Conservation (phyloP, 2,329 filamentous ascomycete species). For the Pseudogymnoascus sp. region DNA sequence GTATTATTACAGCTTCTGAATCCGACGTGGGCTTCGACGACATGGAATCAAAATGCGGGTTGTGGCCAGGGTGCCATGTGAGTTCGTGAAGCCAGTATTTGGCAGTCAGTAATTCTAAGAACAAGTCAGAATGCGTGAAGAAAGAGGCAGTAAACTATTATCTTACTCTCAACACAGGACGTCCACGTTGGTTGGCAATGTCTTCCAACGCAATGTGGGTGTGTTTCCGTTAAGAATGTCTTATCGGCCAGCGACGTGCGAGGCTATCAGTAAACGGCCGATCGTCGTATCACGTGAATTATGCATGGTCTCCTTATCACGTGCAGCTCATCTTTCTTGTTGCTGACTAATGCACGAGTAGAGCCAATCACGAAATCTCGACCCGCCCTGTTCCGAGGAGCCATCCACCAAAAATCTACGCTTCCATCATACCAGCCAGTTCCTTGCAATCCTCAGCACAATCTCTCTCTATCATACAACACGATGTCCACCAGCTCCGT, state of each 20-base stretch:
- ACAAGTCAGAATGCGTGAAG: background rate
- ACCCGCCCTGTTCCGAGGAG: constrained; percentile 8
- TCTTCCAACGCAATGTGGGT: constrained; percentile 3
- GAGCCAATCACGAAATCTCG: constrained; percentile 7
- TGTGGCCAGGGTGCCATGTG: background rate
- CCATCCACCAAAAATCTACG: constrained; percentile 8
- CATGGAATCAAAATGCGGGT: constrained; percentile 6
- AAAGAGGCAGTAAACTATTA: background rate
- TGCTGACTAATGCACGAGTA: background rate
- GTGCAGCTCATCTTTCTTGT: background rate
- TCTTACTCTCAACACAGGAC: background rate
- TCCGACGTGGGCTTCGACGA: constrained; percentile 8
- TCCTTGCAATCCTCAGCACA: constrained; percentile 1
- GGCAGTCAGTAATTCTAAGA: background rate
- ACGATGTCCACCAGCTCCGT: constrained; percentile 8
- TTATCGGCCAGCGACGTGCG: constrained; percentile 1
- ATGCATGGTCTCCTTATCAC: background rate
- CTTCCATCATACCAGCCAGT: constrained; percentile 2
- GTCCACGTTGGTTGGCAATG: background rate
- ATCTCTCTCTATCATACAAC: constrained; percentile 3
- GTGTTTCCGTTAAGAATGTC: constrained; percentile 5
- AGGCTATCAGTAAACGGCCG: constrained; percentile 2
- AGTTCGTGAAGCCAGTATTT: background rate
- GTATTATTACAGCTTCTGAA: constrained; percentile 9
- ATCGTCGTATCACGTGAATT: background rate